These are phyloP conservation scores for Clarireedia hainanense DNA, from an alignment of 2,329 filamentous ascomycete genomes.

Conservation along the genomic window DNA sequence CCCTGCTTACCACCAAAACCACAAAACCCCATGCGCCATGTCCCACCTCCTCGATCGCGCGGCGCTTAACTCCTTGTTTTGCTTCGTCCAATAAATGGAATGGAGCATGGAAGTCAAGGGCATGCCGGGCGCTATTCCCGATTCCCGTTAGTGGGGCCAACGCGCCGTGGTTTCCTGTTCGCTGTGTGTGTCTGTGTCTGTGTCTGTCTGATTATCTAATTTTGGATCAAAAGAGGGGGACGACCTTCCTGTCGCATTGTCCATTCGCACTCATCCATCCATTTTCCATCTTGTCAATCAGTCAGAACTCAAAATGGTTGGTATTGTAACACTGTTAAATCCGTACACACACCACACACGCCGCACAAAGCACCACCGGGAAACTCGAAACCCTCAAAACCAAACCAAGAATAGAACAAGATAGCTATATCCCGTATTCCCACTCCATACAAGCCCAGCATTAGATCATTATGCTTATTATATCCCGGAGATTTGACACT, in stretches of 20 bases:
- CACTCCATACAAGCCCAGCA: background rate
- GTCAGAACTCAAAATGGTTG: no score
- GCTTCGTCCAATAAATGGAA: background rate
- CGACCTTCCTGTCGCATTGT: no score
- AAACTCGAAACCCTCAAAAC: no score
- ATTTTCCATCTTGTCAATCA: no score
- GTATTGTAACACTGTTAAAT: no score
- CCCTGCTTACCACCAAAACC: no score
- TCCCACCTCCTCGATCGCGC: background rate
- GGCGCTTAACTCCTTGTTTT: conserved; percentile 7
- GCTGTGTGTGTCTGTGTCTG: background rate
- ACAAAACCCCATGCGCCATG: background rate
- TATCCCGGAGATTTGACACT: background rate
- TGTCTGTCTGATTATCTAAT: conserved; percentile 2
- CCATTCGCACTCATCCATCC: no score
- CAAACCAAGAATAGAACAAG: no score
- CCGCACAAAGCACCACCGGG: no score
- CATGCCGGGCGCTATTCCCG: background rate
- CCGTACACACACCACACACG: no score
- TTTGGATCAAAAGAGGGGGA: background rate
- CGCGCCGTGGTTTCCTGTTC: background rate
- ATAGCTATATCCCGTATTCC: background rate
- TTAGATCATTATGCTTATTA: conserved; percentile 4
- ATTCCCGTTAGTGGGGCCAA: background rate
- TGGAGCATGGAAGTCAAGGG: background rate